Percentiles rank a stretch among this genome's conserved stretches.
Conservation (phyloP, 768 basidiomycete species). For the Tylopilus subfusipes region DNA sequence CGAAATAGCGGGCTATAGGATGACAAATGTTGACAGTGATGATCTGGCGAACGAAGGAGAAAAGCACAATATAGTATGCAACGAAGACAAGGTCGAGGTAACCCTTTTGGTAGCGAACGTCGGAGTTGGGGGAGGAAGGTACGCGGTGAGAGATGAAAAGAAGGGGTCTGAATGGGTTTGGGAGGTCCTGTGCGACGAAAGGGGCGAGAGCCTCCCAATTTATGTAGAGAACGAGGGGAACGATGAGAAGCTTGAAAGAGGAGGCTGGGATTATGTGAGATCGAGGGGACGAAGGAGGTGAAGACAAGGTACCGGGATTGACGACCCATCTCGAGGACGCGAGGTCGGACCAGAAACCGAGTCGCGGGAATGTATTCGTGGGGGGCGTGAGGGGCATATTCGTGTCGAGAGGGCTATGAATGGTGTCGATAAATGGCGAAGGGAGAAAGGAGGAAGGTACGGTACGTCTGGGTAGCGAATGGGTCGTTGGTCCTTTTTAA, state of each 20-base stretch:
- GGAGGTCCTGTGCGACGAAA: constrained; percentile 42
- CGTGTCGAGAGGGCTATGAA: background rate
- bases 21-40: constrained; percentile 61
- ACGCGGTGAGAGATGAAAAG: constrained; percentile 71
- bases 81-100: constrained; percentile 77
- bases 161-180: constrained; percentile 72
- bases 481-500: background rate
- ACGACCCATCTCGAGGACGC: constrained; percentile 64
- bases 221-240: constrained; percentile 57
- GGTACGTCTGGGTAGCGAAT: too few relatives aligned
- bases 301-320: constrained; percentile 50
- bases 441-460: too few relatives aligned
- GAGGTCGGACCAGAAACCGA: constrained; percentile 47
- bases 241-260: constrained; percentile 62
- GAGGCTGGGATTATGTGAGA: constrained; percentile 38
- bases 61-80: constrained; percentile 80
- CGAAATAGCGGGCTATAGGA: constrained; percentile 67
- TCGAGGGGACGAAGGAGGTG: background rate
- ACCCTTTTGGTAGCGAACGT: constrained; percentile 67
- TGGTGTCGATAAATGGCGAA: background rate
- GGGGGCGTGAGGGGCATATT: background rate
- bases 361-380: background rate
- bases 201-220: constrained; percentile 60
- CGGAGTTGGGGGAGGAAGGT: constrained; percentile 46
- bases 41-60: constrained; percentile 81